Evolutionary conservation across 148 eudicot species (phyloP).

Genomic region (Chenopodium album): DNA sequence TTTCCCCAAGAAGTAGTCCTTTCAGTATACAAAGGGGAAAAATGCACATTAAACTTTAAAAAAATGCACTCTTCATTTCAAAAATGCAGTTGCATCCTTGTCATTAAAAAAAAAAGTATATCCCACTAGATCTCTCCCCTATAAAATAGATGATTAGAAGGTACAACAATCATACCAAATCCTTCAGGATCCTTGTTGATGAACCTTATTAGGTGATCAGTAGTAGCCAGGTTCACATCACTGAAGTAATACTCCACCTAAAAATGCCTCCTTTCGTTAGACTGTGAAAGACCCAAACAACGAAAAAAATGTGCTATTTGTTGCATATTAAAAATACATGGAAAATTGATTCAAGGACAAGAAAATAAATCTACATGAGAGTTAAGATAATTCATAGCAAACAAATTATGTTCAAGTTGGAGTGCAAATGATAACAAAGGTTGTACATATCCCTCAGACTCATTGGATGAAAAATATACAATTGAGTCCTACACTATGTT

Average conservation of each 20-base stretch:
- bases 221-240: slow-evolving; percentile 95
- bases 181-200: slow-evolving; percentile 91
- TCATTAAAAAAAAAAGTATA: too few species aligned
- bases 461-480: too few species aligned
- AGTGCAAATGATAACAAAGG: not conserved
- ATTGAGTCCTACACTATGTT: too few species aligned
- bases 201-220: slow-evolving; percentile 79
- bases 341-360: not conserved
- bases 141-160: not conserved
- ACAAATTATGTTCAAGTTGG: not conserved
- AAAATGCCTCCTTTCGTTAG: slow-evolving; percentile 1
- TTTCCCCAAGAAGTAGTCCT: too few species aligned
- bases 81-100: too few species aligned
- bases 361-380: not conserved
- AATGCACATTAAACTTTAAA: too few species aligned
- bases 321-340: not conserved
- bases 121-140: too few species aligned
- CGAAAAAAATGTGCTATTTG: not conserved
- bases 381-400: not conserved
- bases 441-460: not conserved
- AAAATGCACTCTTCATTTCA: too few species aligned
- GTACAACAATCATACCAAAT: slow-evolving; percentile 59
- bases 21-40: too few species aligned
- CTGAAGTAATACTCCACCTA: slow-evolving; percentile 99
- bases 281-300: not conserved